Base-by-base conservation (phyloP, 2,329 filamentous ascomycete genomes). In the Stachybotrys chlorohalonatus region DNA sequence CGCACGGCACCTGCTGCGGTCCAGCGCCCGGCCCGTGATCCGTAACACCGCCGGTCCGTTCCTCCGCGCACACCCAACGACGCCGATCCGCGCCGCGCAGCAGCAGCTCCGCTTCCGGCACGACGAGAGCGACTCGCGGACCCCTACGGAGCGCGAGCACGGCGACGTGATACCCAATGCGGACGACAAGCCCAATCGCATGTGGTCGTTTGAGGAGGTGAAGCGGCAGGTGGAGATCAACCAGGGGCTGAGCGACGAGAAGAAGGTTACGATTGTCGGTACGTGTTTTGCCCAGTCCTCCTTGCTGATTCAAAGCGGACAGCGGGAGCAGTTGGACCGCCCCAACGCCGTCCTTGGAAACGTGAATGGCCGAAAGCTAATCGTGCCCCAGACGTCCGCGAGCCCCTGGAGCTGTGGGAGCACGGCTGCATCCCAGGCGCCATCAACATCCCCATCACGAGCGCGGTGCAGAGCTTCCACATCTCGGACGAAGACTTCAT, bases 401-500 rank as follows among this genome's bases (percentile, higher is more conserved):
- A 93, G 68, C 86, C 87, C 2, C 62, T 64, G 58, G 90, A 94
- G 68, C 81, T 87, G 56, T 62, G 71, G 52, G 68, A 75, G 7
- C 82, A 81, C 8, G 88, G 88, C 59, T 80, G 75, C 58, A 96
- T 99, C 65, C 94, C 94, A 1, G 81, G 81, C 49, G 85, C 91
- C 1, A 74, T 93, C 64, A 93, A 93, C 74, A 82, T 99, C 51
- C 93, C 94, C 52, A 79, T 97, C 58, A 81, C 78, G 7, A 86
- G 85, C 6, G 79, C 84, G 47, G 85, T 91, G 1, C 91, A 96
- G 69, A 86, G 86, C 56, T 85, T 95, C 64, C 87, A 91, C 69
- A 79, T 96, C 7, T 68, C 78, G 0, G 76, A 79, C 0, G 87
- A 89, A 11, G 91, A 96, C 59, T 97, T 97, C 66, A 81, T 88